Percentiles rank a stretch among this genome's conserved stretches.
Evolutionary conservation across 768 basidiomycete species (phyloP).

Genomic region (Leccinum variicolor): DNA sequence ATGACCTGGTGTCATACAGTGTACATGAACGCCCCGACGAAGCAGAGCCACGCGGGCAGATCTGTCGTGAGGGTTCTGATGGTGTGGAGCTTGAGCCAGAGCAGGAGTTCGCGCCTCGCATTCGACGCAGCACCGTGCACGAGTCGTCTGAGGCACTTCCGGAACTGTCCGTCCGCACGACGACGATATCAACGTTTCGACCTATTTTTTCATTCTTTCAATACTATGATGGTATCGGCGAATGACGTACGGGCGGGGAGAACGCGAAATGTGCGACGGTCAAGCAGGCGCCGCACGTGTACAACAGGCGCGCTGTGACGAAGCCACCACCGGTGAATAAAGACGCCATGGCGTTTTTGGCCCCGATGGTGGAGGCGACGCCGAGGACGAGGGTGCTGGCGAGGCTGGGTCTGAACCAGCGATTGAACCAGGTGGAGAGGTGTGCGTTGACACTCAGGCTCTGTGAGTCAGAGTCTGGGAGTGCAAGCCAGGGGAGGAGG

Average conservation of each 20-base stretch:
- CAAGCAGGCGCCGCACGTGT: conserved; percentile 2
- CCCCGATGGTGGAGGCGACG: background rate
- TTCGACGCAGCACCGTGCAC: background rate
- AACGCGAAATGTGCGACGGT: conserved; percentile 8
- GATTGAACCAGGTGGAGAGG: background rate
- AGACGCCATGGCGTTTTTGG: background rate
- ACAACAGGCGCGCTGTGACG: background rate
- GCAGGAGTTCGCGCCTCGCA: background rate
- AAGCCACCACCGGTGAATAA: background rate
- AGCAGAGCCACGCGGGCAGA: conserved; percentile 1
- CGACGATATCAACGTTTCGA: background rate
- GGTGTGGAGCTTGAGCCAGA: conserved; percentile 1
- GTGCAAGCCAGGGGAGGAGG: background rate
- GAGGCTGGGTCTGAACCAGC: background rate
- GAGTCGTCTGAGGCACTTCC: conserved; percentile 1
- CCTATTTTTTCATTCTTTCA: background rate
- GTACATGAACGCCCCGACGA: conserved; percentile 1
- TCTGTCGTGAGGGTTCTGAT: conserved; percentile 3
- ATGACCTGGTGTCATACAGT: background rate
- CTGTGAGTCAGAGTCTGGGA: background rate
- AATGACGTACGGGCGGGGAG: background rate
- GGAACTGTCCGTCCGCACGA: background rate
- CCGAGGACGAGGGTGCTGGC: background rate
- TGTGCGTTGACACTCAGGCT: background rate
- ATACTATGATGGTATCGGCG: background rate